A percentile compares a stretch with the other conserved stretches of the same genome.
Evolutionary conservation across 441 rosid species (phyloP).

Genomic region (Eutrema salsugineum): DNA sequence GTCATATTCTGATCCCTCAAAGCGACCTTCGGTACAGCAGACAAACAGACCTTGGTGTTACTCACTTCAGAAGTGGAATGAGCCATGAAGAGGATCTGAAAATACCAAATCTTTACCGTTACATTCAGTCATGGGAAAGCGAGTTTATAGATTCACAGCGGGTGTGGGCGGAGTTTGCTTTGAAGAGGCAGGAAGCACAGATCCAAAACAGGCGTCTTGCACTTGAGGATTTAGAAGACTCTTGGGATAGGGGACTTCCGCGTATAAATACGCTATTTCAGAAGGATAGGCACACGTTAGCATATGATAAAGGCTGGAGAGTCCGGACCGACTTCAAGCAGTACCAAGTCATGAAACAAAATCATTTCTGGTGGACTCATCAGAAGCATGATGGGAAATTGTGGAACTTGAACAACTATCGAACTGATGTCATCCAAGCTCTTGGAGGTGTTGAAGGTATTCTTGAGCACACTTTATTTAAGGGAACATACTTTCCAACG

Average conservation of each 20-base stretch:
- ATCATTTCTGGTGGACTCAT: constrained; percentile 99
- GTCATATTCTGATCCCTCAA: constrained; percentile 96
- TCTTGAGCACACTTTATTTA: constrained; percentile 90
- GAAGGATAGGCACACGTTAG: constrained; percentile 89
- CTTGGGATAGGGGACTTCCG: constrained; percentile 99
- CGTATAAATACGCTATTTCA: constrained; percentile 95
- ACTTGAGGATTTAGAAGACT: constrained; percentile 96
- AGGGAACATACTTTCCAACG: constrained; percentile 97
- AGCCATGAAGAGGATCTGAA: too few species aligned
- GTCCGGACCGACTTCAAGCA: constrained; percentile 98
- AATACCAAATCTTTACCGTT: constrained; percentile 95
- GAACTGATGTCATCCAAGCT: constrained; percentile 98
- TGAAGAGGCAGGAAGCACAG: constrained; percentile 98
- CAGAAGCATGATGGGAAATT: constrained; percentile 97
- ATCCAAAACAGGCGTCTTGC: constrained; percentile 96
- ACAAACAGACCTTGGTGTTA: constrained; percentile 95
- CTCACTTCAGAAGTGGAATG: too few species aligned
- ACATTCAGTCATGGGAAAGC: constrained; percentile 99
- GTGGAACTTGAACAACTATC: constrained; percentile 96
- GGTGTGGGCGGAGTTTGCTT: constrained; percentile 97
- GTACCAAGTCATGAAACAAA: constrained; percentile 93
- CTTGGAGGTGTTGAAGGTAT: constrained; percentile 99
- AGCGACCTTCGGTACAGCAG: constrained; percentile 96
- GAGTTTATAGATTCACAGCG: constrained; percentile 97
- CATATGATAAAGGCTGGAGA: constrained; percentile 99